Evolutionary conservation across 257 asterid genomes (phyloP).

Genomic region (Plantago elongata): DNA sequence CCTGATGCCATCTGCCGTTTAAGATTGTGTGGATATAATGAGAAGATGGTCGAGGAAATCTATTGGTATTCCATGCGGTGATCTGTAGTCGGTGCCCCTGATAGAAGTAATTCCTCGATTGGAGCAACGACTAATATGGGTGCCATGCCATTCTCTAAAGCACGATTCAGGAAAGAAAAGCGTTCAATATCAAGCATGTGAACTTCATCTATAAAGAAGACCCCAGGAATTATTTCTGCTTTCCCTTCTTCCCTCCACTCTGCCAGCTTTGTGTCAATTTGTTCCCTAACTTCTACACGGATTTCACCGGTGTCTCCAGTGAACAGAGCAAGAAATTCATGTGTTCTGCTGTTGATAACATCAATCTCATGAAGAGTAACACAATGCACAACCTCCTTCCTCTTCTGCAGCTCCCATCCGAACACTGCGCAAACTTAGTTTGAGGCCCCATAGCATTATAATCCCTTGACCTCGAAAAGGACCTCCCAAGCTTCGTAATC

Average conservation of each 20-base stretch:
- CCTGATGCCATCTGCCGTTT: conserved; percentile 69
- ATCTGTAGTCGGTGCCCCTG: conserved; percentile 81
- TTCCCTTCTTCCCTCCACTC: conserved; percentile 99
- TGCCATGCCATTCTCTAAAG: conserved; percentile 93
- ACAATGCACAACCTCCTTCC: conserved; percentile 94
- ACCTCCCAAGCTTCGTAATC: conserved; percentile 79
- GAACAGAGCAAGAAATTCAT: conserved; percentile 87
- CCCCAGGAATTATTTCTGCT: conserved; percentile 94
- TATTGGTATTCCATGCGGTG: conserved; percentile 86
- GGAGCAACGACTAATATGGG: conserved; percentile 92
- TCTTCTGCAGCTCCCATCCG: conserved; percentile 95
- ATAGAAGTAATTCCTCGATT: conserved; percentile 89
- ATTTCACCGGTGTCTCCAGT: conserved; percentile 94
- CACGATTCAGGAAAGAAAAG: conserved; percentile 91
- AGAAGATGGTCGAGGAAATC: conserved; percentile 94
- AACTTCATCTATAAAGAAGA: conserved; percentile 95
- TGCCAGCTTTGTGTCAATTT: conserved; percentile 92
- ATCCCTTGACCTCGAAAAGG: conserved; percentile 78
- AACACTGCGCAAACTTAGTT: conserved; percentile 90
- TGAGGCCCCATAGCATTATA: conserved; percentile 91
- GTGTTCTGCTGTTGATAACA: conserved; percentile 94
- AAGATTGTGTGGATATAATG: conserved; percentile 90
- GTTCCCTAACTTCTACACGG: conserved; percentile 94
- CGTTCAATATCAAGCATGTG: conserved; percentile 99
- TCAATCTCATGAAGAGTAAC: conserved; percentile 86